Evolutionary conservation across 139 green algal genomes (phyloP), one percentile per base, ranked within the genome.

Genomic region (Micractinium sp.): DNA sequence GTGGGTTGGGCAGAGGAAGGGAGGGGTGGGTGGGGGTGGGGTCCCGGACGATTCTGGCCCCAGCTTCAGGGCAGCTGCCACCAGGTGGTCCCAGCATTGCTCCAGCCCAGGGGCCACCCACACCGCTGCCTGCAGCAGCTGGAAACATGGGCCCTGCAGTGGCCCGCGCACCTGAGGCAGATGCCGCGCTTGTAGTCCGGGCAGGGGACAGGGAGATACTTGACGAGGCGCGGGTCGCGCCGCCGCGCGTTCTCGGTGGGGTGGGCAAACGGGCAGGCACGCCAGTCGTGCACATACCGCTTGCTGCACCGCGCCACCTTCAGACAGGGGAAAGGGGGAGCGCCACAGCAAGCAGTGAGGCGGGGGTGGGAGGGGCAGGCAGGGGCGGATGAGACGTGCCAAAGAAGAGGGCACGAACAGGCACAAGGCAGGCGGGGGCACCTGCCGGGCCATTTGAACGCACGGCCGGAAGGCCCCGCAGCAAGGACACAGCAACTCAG

Each of bases 181-280:
- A 93, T 84, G 33, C 95, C 89, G 84, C 95, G 91, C 87, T 97
- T 97, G 94, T 99, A 99, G 87, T 99, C 96, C 0, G 98, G 98
- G 92, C 98, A 99, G 67, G 97, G 94, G 23, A 96, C 92, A 31
- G 95, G 94, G 87, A 95, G 96, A 95, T 99, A 99, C 63, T 91
- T 91, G 90, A 96, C 96, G 60, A 96, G 89, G 3, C 96, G 93
- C 0, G 97, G 97, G 92, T 99, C 98, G 12, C 98, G 93, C 16
- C 98, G 92, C 29, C 96, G 91, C 0, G 98, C 98, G 88, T 99
- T 99, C 93, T 99, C 98, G 0, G 96, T 98, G 3, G 97, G 96
- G 90, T 99, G 98, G 19, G 97, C 95, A 91, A 99, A 99, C 16
- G 98, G 98, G 92, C 98, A 99, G 7, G 96, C 93, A 9, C 97